A percentile compares a stretch with the other conserved stretches of the same genome.
Evolutionary conservation across 306 rosid genomes (phyloP).

Genomic region (Quillaja saponaria): DNA sequence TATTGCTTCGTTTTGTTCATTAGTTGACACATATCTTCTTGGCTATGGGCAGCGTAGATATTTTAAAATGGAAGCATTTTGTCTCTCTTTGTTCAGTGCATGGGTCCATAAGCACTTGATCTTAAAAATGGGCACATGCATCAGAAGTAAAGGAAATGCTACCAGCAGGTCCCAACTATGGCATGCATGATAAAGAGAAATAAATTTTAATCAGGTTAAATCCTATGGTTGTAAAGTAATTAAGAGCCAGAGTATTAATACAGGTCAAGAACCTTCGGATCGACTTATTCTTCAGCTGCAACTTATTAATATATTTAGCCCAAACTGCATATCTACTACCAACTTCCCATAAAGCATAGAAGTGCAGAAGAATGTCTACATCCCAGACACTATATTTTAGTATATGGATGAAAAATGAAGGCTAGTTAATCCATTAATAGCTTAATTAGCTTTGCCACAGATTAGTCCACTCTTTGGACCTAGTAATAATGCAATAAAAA

Average conservation of each 20-base stretch:
- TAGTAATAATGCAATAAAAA: too few relatives aligned
- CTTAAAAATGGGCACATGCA: slow-evolving; percentile 46
- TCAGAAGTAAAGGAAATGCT: slow-evolving; percentile 30
- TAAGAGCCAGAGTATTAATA: neutral
- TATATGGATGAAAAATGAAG: slow-evolving; percentile 8
- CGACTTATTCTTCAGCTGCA: slow-evolving; percentile 24
- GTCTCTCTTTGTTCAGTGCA: slow-evolving; percentile 30
- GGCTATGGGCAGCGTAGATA: slow-evolving; percentile 24
- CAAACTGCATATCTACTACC: neutral
- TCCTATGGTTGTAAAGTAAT: slow-evolving; percentile 14
- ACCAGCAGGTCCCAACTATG: slow-evolving; percentile 17
- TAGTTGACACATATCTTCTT: slow-evolving; percentile 20
- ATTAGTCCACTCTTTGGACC: slow-evolving; percentile 16
- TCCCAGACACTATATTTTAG: slow-evolving; percentile 4
- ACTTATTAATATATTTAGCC: slow-evolving; percentile 11
- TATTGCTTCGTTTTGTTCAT: slow-evolving; percentile 28
- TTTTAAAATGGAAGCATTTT: slow-evolving; percentile 29
- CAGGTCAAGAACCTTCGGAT: slow-evolving; percentile 18
- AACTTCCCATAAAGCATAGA: neutral
- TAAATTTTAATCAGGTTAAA: slow-evolving; percentile 15
- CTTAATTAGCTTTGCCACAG: slow-evolving; percentile 18
- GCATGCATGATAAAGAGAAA: slow-evolving; percentile 15
- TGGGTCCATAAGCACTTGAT: slow-evolving; percentile 35
- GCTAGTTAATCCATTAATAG: slow-evolving; percentile 3
- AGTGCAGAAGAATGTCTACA: slow-evolving; percentile 14